Conservation (phyloP, 2,329 filamentous ascomycete genomes). For the Fusarium ramigenum region DNA sequence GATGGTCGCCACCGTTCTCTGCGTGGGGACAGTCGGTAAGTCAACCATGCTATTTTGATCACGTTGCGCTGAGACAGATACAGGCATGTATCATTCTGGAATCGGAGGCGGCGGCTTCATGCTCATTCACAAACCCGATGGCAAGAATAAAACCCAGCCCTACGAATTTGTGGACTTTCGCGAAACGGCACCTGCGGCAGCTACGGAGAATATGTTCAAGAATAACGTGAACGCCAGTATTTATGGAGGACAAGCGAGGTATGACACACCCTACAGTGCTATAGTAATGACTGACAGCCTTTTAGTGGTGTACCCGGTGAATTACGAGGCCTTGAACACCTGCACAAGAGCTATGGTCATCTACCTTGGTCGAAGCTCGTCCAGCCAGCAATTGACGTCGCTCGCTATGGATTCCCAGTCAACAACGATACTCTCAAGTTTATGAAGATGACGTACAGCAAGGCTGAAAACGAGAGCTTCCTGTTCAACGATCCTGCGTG, state of each 20-base stretch:
- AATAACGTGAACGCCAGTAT: slow-evolving; percentile 72
- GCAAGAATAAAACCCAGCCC: slow-evolving; percentile 45
- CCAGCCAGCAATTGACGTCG: slow-evolving; percentile 75
- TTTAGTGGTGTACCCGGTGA: slow-evolving; percentile 74
- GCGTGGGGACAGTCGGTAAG: slow-evolving; percentile 65
- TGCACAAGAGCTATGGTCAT: slow-evolving; percentile 73
- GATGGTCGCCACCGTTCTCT: slow-evolving; percentile 70
- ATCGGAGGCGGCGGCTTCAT: slow-evolving; percentile 85
- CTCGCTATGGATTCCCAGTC: slow-evolving; percentile 76
- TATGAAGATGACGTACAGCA: slow-evolving; percentile 64
- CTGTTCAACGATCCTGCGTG: slow-evolving; percentile 76
- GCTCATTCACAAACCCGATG: slow-evolving; percentile 72
- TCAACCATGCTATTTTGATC: fast-evolving
- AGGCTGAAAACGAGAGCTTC: slow-evolving; percentile 60
- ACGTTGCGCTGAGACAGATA: background rate
- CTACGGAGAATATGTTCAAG: slow-evolving; percentile 83
- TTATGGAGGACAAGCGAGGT: slow-evolving; percentile 75
- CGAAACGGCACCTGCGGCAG: slow-evolving; percentile 82
- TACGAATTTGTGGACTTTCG: slow-evolving; percentile 89
- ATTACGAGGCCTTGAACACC: slow-evolving; percentile 75
- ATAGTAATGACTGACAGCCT: too few species aligned
- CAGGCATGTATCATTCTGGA: slow-evolving; percentile 71
- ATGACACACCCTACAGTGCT: too few species aligned
- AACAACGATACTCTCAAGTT: slow-evolving; percentile 76
- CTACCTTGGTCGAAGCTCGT: slow-evolving; percentile 75